Conservation (phyloP, 768 basidiomycete genomes). For the Suillus subaureus region DNA sequence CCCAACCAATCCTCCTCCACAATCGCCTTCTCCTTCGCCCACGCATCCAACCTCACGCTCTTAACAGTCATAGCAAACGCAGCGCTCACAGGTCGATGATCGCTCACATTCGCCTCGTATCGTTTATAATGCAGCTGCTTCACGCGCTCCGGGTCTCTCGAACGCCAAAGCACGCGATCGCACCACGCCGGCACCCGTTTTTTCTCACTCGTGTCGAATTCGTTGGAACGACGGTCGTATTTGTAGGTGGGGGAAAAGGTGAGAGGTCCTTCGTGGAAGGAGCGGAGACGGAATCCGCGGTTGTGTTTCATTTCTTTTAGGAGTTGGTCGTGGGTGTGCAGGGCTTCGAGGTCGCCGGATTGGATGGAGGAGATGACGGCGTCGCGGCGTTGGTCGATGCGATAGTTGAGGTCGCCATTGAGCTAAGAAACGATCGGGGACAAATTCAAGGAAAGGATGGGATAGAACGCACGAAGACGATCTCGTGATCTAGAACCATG, state of each 20-base stretch:
- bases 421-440: slow-evolving; percentile 46
- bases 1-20: slow-evolving; percentile 57
- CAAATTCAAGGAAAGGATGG: slow-evolving; percentile 5
- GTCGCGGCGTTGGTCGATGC: slow-evolving; percentile 91
- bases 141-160: slow-evolving; percentile 58
- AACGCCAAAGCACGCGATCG: slow-evolving; percentile 86
- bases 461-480: slow-evolving; percentile 66
- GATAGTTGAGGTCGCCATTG: slow-evolving; percentile 96
- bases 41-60: slow-evolving; percentile 58
- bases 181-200: slow-evolving; percentile 94
- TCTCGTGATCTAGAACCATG: slow-evolving; percentile 93
- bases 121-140: slow-evolving; percentile 70
- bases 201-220: slow-evolving; percentile 91
- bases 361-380: slow-evolving; percentile 71
- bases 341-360: slow-evolving; percentile 60
- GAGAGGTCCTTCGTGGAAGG: slow-evolving; percentile 81
- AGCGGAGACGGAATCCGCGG: slow-evolving; percentile 82
- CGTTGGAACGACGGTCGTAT: slow-evolving; percentile 77
- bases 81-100: slow-evolving; percentile 88
- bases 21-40: slow-evolving; percentile 56
- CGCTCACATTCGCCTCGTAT: slow-evolving; percentile 86
- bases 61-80: slow-evolving; percentile 78
- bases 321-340: slow-evolving; percentile 85
- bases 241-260: slow-evolving; percentile 93
- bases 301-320: slow-evolving; percentile 87